phyloP scores from a whole-genome alignment of 2,329 filamentous ascomycete genomes.

The Sporothrix brasiliensis region DNA sequence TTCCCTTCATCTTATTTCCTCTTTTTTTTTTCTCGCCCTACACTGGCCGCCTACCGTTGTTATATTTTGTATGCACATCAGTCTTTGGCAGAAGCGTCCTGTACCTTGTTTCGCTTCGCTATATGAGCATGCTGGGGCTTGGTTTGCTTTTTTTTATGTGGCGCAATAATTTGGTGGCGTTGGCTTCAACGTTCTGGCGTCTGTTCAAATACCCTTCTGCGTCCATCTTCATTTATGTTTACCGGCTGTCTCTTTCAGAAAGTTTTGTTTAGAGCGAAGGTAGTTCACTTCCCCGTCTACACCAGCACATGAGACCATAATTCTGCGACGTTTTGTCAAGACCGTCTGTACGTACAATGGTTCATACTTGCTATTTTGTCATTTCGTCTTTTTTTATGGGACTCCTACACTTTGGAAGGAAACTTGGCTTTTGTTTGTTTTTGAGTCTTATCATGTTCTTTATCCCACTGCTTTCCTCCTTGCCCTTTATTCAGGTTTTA shows the following conservation, averaged over 20 bases:
- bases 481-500: neutral
- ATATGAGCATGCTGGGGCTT: neutral
- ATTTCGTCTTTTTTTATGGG: neutral
- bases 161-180: constrained; percentile 18
- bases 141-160: neutral
- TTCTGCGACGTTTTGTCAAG: neutral
- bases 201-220: constrained; percentile 20
- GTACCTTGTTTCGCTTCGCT: neutral
- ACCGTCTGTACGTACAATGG: neutral
- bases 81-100: neutral
- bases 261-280: neutral
- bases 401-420: constrained; percentile 9
- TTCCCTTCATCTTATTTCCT: neutral
- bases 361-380: neutral
- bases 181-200: constrained; percentile 4
- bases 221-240: neutral
- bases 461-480: neutral
- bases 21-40: neutral
- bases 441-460: too few species aligned
- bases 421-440: neutral
- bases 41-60: too few species aligned
- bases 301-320: neutral
- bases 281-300: neutral
- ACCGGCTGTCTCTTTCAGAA: neutral
- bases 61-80: neutral